A percentile compares a stretch with the other conserved stretches of the same genome.
Evolutionary conservation across 441 rosid genomes (phyloP).

Genomic region (Melastoma candidum): DNA sequence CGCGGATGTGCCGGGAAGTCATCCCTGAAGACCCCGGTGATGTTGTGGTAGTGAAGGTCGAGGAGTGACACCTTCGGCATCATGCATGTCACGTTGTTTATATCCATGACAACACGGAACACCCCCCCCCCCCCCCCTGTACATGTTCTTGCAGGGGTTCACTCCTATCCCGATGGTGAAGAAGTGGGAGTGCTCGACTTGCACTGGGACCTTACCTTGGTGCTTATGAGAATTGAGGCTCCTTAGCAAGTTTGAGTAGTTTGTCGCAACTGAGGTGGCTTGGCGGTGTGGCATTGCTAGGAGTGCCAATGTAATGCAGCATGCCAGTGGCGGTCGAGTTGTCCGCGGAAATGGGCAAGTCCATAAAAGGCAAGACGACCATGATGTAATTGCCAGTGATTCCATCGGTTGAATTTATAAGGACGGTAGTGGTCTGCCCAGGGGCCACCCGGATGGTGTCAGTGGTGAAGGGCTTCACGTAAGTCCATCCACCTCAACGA

Average conservation of each 20-base stretch:
- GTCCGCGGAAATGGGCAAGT: slow-evolving; percentile 10
- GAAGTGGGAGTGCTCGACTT: slow-evolving; percentile 12
- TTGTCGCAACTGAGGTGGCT: slow-evolving; percentile 2
- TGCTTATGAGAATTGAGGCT: slow-evolving; percentile 10
- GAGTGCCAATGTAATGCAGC: slow-evolving; percentile 7
- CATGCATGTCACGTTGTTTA: slow-evolving; percentile 16
- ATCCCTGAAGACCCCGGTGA: slow-evolving; percentile 14
- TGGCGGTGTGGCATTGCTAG: not conserved
- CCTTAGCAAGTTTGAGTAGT: slow-evolving; percentile 7
- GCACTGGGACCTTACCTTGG: slow-evolving; percentile 11
- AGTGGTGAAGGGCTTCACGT: slow-evolving; percentile 17
- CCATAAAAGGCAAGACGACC: slow-evolving; percentile 17
- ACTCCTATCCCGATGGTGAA: slow-evolving; percentile 16
- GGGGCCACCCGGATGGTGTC: slow-evolving; percentile 14
- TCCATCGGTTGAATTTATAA: slow-evolving; percentile 6
- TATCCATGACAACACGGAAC: slow-evolving; percentile 9
- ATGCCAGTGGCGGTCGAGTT: slow-evolving; percentile 10
- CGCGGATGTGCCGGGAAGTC: slow-evolving; percentile 16
- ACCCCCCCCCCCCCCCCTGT: not conserved
- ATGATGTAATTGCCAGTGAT: slow-evolving; percentile 9
- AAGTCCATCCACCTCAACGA: slow-evolving; percentile 16
- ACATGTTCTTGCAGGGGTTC: slow-evolving; percentile 13
- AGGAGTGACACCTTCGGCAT: slow-evolving; percentile 10
- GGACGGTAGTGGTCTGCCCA: slow-evolving; percentile 16
- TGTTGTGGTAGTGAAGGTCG: slow-evolving; percentile 13